These are phyloP conservation scores for Scytalidium sp. DNA, from an alignment of 2,329 filamentous ascomycete species.

Conservation along the genomic window DNA sequence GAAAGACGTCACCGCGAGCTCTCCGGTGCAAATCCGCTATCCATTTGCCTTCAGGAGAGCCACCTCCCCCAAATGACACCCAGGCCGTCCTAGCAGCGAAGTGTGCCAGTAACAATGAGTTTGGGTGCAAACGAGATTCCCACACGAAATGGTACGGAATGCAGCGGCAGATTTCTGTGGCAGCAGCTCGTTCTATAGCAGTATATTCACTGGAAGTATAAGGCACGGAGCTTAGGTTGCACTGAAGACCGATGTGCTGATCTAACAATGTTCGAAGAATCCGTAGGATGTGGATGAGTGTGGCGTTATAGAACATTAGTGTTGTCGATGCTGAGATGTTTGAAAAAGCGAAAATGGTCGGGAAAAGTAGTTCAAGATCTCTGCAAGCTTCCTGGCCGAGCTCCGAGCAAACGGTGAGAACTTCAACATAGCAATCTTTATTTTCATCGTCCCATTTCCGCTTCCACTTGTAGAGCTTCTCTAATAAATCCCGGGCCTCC, in stretches of 20 bases:
- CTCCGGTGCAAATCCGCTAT: conserved; percentile 7
- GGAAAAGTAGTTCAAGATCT: background rate
- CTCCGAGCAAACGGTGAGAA: background rate
- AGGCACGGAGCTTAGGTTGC: background rate
- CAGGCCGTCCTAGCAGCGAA: conserved; percentile 21
- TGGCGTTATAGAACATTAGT: conserved; percentile 27
- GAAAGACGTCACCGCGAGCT: conserved; percentile 3
- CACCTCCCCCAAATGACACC: conserved; percentile 14
- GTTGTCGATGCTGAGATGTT: conserved; percentile 26
- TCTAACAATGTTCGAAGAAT: conserved; percentile 17
- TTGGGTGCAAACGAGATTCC: conserved; percentile 5
- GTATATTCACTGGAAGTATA: conserved; percentile 9
- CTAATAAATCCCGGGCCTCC: background rate
- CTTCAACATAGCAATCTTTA: background rate
- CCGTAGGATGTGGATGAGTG: conserved; percentile 23
- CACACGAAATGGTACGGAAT: conserved; percentile 18
- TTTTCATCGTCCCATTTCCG: background rate
- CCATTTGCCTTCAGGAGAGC: conserved; percentile 16
- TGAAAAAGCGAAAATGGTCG: background rate
- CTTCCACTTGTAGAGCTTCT: background rate
- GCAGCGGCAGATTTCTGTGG: conserved; percentile 19
- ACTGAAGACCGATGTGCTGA: background rate
- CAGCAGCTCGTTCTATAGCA: conserved; percentile 12
- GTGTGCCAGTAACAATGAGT: conserved; percentile 17
- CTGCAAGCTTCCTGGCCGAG: background rate